Evolutionary conservation across 768 basidiomycete genomes (phyloP).

Genomic region (Mrakia frigida): DNA sequence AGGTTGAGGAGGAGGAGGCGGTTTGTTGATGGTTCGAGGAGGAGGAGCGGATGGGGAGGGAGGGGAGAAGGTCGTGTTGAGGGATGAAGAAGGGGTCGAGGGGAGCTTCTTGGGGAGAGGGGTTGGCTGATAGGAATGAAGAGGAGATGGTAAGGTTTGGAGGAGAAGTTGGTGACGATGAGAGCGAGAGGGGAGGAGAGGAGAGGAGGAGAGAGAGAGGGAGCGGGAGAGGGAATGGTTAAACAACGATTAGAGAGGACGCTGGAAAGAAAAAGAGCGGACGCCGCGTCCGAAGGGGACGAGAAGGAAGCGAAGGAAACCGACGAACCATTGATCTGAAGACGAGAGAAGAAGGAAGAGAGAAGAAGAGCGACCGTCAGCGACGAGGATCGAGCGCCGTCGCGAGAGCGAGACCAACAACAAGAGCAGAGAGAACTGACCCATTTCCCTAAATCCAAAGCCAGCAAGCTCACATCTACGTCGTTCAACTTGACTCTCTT

Average conservation of each 20-base stretch:
- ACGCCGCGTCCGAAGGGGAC: too few relatives aligned
- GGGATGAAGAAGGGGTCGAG: conserved; percentile 16
- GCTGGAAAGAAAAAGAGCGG: too few relatives aligned
- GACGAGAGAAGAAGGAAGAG: too few relatives aligned
- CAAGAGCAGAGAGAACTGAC: background rate
- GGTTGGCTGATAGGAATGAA: background rate
- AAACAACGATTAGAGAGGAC: background rate
- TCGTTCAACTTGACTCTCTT: conserved; percentile 3
- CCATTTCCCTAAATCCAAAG: conserved; percentile 1
- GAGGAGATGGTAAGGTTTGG: background rate
- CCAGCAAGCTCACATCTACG: background rate
- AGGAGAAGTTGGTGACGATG: background rate
- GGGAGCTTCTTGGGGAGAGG: conserved; percentile 10
- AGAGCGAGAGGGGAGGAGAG: background rate
- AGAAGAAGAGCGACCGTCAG: background rate
- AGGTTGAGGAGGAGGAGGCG: conserved; percentile 1
- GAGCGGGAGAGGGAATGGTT: background rate
- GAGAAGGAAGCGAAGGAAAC: background rate
- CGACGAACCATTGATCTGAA: conserved; percentile 11
- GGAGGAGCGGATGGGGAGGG: background rate
- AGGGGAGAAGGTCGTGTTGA: background rate
- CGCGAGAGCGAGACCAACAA: background rate
- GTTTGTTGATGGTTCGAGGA: background rate
- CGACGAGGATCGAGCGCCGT: background rate
- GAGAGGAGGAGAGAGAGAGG: background rate